Percentiles rank a stretch among this genome's conserved stretches.
phyloP scores from a whole-genome alignment of 305 asterid species.

The Andrographis paniculata region DNA sequence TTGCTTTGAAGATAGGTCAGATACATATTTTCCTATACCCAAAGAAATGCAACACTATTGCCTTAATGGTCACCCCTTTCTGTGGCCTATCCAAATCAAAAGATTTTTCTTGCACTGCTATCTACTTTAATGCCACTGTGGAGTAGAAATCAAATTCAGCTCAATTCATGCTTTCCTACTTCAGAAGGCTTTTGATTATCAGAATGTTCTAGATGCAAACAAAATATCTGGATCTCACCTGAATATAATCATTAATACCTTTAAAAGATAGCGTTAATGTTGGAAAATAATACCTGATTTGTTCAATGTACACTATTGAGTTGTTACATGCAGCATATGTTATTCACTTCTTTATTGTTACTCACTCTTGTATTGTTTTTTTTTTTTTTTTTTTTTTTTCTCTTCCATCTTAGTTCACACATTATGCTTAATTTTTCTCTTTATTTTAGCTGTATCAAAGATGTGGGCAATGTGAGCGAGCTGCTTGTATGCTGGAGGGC shows the following conservation, averaged over 20 bases:
- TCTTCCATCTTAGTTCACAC: not conserved
- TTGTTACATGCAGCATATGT: constrained; percentile 13
- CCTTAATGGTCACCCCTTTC: no score
- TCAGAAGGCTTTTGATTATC: constrained; percentile 1
- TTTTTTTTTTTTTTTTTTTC: not conserved
- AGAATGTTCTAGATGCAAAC: not conserved
- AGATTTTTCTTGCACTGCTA: no score
- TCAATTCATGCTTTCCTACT: not conserved
- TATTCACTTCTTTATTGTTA: constrained; percentile 4
- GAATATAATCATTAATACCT: no score
- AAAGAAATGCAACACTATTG: not conserved
- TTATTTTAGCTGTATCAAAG: constrained; percentile 36
- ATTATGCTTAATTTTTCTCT: constrained; percentile 6
- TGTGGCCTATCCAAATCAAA: no score
- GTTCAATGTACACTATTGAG: constrained; percentile 18
- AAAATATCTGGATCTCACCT: no score
- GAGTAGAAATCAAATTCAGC: not conserved
- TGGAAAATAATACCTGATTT: not conserved
- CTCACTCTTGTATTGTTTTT: not conserved
- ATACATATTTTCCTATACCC: not conserved
- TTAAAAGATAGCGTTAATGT: no score
- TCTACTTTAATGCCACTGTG: not conserved
- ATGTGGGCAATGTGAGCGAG: constrained; percentile 53
- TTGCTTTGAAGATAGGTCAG: no score
- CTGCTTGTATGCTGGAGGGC: constrained; percentile 48